A percentile compares a stretch with the other conserved stretches of the same genome.
phyloP scores from a whole-genome alignment of 2,329 filamentous ascomycete genomes.

The Aspergillus ustus region DNA sequence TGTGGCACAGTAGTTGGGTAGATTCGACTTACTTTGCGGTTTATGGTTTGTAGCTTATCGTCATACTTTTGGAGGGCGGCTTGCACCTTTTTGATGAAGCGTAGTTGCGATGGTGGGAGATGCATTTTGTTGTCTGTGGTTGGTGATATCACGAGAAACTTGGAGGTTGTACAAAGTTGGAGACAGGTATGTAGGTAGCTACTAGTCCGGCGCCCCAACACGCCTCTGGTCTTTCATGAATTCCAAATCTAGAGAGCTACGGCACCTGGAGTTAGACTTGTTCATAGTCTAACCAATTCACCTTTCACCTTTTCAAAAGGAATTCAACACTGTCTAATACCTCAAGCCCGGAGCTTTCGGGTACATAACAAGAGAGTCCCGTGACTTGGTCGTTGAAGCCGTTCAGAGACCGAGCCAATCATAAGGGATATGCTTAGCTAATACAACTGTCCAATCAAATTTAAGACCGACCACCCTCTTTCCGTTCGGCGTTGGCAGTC shows the following conservation, averaged over 20 bases:
- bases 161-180: background rate
- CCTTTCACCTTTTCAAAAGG: background rate
- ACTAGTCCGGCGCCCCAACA: background rate
- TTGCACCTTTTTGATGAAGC: slow-evolving; percentile 31
- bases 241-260: background rate
- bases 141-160: background rate
- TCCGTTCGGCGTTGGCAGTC: background rate
- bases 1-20: background rate
- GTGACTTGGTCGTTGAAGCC: no score
- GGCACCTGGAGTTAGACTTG: background rate
- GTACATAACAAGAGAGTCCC: background rate
- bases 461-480: background rate
- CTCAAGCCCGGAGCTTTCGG: background rate
- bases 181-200: background rate
- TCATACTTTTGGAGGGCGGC: slow-evolving; percentile 29
- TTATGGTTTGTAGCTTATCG: slow-evolving; percentile 27
- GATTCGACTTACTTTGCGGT: slow-evolving; percentile 27
- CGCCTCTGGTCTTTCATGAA: background rate
- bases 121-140: slow-evolving; percentile 25
- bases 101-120: slow-evolving; percentile 27
- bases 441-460: background rate
- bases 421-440: background rate
- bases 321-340: background rate
- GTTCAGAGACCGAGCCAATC: background rate
- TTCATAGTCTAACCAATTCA: no score